A percentile compares a stretch with the other conserved stretches of the same genome.
phyloP scores from a whole-genome alignment of 2,329 filamentous ascomycete species.

The Emmonsia crescens region DNA sequence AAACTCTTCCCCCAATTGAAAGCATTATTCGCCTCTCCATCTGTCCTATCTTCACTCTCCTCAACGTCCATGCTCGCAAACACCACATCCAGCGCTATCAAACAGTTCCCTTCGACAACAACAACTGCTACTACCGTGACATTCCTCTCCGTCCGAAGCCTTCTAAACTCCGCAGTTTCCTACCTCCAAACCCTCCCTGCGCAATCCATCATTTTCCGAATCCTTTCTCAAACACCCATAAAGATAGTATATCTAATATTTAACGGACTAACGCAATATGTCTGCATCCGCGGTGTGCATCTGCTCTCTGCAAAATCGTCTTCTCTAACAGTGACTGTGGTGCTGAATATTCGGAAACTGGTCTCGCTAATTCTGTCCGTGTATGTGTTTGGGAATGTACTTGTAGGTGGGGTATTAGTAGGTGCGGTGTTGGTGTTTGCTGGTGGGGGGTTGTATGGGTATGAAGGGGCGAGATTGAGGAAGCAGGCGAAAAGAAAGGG shows the following conservation, averaged over 20 bases:
- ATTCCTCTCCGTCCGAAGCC: conserved; percentile 45
- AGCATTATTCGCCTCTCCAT: conserved; percentile 24
- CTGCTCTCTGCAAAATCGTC: conserved; percentile 80
- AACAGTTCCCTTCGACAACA: neutral
- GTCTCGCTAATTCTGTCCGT: conserved; percentile 86
- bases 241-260: conserved; percentile 31
- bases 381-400: conserved; percentile 80
- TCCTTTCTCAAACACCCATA: conserved; percentile 22
- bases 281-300: conserved; percentile 93
- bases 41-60: conserved; percentile 21
- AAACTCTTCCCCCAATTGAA: conserved; percentile 28
- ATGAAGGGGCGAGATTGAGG: conserved; percentile 45
- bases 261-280: conserved; percentile 74
- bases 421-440: conserved; percentile 82
- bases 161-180: conserved; percentile 44
- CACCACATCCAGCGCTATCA: conserved; percentile 2
- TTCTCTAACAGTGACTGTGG: conserved; percentile 90
- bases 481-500: conserved; percentile 7
- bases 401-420: conserved; percentile 64
- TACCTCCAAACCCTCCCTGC: conserved; percentile 15
- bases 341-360: conserved; percentile 88
- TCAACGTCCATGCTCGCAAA: conserved; percentile 1
- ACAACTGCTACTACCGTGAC: neutral
- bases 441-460: conserved; percentile 80
- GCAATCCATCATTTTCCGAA: conserved; percentile 15